Percentiles rank a stretch among this genome's conserved stretches.
These are phyloP conservation scores for Rhodomyrtus psidioides DNA, from an alignment of 441 rosid genomes.

Conservation along the genomic window DNA sequence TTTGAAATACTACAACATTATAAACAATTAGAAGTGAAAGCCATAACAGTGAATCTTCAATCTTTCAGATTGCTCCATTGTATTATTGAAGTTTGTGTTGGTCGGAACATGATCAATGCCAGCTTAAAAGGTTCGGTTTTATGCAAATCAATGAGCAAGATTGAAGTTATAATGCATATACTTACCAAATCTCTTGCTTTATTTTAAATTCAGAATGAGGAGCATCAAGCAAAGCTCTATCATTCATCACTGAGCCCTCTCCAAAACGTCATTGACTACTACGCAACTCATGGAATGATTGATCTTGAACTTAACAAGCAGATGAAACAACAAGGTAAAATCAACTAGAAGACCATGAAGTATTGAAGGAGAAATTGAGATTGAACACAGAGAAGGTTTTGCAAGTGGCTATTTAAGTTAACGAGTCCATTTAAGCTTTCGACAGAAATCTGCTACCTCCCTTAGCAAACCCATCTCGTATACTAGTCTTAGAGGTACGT, in stretches of 20 bases:
- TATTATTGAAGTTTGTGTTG: too few species aligned
- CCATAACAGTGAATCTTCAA: too few species aligned
- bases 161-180: not conserved
- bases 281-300: not conserved
- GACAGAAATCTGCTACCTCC: too few species aligned
- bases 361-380: not conserved
- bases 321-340: not conserved
- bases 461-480: too few species aligned
- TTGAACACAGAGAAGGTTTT: too few species aligned
- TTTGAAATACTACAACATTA: too few species aligned
- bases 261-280: not conserved
- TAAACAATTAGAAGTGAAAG: too few species aligned
- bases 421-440: too few species aligned
- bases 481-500: too few species aligned
- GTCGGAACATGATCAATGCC: not conserved
- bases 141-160: not conserved
- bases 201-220: not conserved
- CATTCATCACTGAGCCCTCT: not conserved
- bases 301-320: not conserved
- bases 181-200: not conserved
- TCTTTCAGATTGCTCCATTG: too few species aligned
- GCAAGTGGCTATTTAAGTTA: too few species aligned
- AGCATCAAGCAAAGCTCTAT: not conserved
- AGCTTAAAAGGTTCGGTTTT: not conserved
- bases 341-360: not conserved